A percentile compares a stretch with the other conserved stretches of the same genome.
Conservation (phyloP, 2,329 filamentous ascomycete genomes). For the Ceratocystiopsis sp. region DNA sequence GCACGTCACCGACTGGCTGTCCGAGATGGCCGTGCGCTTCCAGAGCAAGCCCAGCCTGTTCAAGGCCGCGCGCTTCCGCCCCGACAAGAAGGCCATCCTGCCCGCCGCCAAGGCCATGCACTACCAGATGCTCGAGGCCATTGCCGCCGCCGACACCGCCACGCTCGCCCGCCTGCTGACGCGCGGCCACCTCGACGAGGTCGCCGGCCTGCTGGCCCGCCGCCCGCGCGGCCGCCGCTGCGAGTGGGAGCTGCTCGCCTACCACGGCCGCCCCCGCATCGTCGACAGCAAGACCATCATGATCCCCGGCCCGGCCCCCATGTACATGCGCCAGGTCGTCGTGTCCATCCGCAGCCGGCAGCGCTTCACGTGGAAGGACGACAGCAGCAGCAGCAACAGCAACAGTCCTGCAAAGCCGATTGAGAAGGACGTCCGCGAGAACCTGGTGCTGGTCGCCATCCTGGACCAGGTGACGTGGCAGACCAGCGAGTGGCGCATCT, state of each 20-base stretch:
- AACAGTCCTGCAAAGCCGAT: constrained; percentile 20
- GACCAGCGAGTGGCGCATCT: constrained; percentile 41
- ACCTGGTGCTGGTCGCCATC: constrained; percentile 41
- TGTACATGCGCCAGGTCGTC: constrained; percentile 31
- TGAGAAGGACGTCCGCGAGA: constrained; percentile 41
- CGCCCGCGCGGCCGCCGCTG: constrained; percentile 28
- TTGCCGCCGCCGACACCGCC: constrained; percentile 38
- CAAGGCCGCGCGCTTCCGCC: constrained; percentile 25
- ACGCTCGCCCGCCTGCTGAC: constrained; percentile 35
- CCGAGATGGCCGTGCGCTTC: constrained; percentile 24
- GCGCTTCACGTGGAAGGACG: constrained; percentile 24
- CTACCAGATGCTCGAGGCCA: constrained; percentile 40
- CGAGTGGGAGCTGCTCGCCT: constrained; percentile 37
- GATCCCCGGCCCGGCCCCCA: constrained; percentile 22
- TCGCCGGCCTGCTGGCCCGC: constrained; percentile 34
- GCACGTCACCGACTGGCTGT: constrained; percentile 19
- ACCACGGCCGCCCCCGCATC: constrained; percentile 31
- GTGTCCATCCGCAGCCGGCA: constrained; percentile 42
- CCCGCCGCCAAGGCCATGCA: constrained; percentile 43
- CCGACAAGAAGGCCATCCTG: constrained; percentile 23
- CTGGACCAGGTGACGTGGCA: constrained; percentile 28
- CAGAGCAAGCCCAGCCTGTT: constrained; percentile 28
- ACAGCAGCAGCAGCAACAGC: not conserved
- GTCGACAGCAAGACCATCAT: constrained; percentile 37
- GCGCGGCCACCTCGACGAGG: constrained; percentile 29